phyloP scores from a whole-genome alignment of 148 eudicot species.

The Fagopyrum homotropicum region DNA sequence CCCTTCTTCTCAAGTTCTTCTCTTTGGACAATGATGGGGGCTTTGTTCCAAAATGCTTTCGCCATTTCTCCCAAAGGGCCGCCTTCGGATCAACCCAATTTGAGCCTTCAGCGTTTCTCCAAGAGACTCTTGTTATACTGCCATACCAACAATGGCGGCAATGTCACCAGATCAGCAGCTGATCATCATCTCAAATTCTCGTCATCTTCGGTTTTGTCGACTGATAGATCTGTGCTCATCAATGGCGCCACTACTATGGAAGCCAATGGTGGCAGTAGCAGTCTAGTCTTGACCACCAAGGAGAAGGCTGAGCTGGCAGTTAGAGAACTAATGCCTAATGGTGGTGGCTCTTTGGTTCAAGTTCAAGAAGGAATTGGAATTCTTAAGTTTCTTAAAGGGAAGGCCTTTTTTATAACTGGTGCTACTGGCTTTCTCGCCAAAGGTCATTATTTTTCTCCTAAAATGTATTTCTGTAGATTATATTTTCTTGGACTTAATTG shows the following conservation, averaged over 20 bases:
- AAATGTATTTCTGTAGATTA: neutral
- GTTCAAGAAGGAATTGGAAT: constrained; percentile 67
- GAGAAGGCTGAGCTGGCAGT: constrained; percentile 28
- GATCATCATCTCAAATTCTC: constrained; percentile 25
- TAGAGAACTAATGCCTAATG: constrained; percentile 44
- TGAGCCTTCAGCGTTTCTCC: constrained; percentile 17
- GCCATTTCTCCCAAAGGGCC: constrained; percentile 30
- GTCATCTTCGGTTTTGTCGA: constrained; percentile 42
- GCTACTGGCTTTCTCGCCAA: constrained; percentile 94
- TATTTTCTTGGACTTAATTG: neutral
- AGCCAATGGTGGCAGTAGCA: constrained; percentile 31
- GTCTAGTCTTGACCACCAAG: constrained; percentile 48
- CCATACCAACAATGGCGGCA: constrained; percentile 44
- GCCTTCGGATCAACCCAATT: constrained; percentile 8
- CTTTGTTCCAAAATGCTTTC: constrained; percentile 60
- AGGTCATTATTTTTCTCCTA: constrained; percentile 30
- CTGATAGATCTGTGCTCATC: constrained; percentile 43
- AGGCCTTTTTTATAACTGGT: constrained; percentile 74
- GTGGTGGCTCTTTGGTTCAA: constrained; percentile 35
- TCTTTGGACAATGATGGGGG: constrained; percentile 60
- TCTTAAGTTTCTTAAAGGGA: constrained; percentile 62
- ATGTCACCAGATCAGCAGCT: constrained; percentile 30
- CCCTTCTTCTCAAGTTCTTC: constrained; percentile 18
- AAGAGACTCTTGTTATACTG: constrained; percentile 24
- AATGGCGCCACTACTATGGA: constrained; percentile 32